Evolutionary conservation across 257 asterid species (phyloP).

Genomic region (Solanum commersonii): DNA sequence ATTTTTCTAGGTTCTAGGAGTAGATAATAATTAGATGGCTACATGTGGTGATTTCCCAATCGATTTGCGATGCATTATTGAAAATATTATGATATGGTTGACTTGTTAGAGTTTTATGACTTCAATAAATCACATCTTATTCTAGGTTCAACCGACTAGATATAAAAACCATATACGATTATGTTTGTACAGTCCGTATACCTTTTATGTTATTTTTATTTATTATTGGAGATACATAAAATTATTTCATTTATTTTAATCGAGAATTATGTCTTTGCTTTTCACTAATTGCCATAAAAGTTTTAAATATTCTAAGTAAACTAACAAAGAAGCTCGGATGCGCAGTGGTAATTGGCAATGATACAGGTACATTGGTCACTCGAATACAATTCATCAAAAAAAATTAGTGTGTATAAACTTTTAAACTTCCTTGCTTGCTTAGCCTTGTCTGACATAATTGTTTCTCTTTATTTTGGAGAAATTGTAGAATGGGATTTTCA

Average conservation of each 20-base stretch:
- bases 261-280: background rate
- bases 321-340: background rate
- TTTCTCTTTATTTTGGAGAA: background rate
- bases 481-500: background rate
- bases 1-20: background rate
- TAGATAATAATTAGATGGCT: background rate
- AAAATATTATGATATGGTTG: background rate
- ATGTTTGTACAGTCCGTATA: background rate
- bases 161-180: background rate
- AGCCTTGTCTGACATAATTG: background rate
- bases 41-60: background rate
- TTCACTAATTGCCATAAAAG: background rate
- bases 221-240: background rate
- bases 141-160: background rate
- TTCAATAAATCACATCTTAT: background rate
- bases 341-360: background rate
- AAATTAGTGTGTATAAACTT: background rate
- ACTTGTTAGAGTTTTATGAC: background rate
- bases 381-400: background rate
- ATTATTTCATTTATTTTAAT: background rate
- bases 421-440: background rate
- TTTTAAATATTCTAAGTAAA: background rate
- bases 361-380: background rate
- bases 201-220: background rate
- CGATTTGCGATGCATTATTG: background rate